Evolutionary conservation across 495 filamentous ascomycete species (phyloP).

Genomic region (Tuber melanosporum): DNA sequence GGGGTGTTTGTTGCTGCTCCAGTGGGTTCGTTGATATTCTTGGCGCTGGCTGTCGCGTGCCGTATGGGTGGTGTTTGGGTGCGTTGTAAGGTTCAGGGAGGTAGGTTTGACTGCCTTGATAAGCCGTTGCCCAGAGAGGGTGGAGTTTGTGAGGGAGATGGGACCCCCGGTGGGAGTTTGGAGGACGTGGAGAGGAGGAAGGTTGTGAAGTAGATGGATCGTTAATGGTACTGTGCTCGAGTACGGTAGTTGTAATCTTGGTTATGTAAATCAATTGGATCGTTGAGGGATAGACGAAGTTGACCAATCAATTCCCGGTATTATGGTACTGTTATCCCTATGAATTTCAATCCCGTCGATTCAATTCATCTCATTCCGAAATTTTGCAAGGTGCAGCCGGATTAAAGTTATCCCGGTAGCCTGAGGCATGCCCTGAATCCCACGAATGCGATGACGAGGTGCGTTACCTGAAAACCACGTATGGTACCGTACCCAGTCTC

Average conservation of each 20-base stretch:
- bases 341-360: neutral
- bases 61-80: conserved; percentile 52
- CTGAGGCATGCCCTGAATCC: neutral
- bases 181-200: neutral
- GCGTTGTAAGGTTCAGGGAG: conserved; percentile 49
- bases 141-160: neutral
- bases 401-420: neutral
- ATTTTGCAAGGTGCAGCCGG: neutral
- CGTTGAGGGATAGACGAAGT: neutral
- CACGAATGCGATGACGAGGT: neutral
- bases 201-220: neutral
- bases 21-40: conserved; percentile 64
- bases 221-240: neutral
- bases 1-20: conserved; percentile 65
- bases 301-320: neutral
- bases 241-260: neutral
- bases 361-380: neutral
- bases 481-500: neutral
- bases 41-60: conserved; percentile 52
- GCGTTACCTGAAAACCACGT: no score
- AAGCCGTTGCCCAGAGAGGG: conserved; percentile 3
- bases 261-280: neutral
- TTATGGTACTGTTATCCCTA: neutral
- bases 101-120: conserved; percentile 59
- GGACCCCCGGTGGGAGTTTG: neutral